Evolutionary conservation across 345 rosid species (phyloP).

Genomic region (Brassica juncea): DNA sequence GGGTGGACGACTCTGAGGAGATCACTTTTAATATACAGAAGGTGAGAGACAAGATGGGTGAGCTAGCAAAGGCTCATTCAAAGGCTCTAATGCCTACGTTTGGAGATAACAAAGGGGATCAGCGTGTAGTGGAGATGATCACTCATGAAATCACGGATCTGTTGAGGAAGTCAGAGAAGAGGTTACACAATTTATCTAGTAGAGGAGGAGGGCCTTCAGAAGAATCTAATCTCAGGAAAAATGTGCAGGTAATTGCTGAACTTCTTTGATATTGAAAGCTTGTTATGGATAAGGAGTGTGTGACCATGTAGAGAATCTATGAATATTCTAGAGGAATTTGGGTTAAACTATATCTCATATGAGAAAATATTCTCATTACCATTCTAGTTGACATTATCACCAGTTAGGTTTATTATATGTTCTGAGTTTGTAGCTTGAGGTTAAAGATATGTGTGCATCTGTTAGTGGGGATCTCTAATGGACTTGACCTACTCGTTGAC

Average conservation of each 20-base stretch:
- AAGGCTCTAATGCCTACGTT: constrained; percentile 92
- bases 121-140: constrained; percentile 65
- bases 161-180: constrained; percentile 72
- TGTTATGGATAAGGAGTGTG: background rate
- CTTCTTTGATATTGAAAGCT: background rate
- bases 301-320: background rate
- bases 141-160: constrained; percentile 71
- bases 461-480: constrained; percentile 22
- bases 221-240: constrained; percentile 79
- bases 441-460: constrained; percentile 10
- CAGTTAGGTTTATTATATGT: background rate
- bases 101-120: constrained; percentile 83
- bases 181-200: constrained; percentile 58
- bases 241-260: constrained; percentile 72
- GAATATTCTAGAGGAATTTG: background rate
- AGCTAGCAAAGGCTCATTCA: constrained; percentile 75
- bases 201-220: constrained; percentile 78
- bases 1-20: constrained; percentile 90
- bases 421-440: background rate
- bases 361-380: background rate
- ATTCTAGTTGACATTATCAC: background rate
- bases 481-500: constrained; percentile 37
- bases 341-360: background rate
- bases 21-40: constrained; percentile 67
- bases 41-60: constrained; percentile 66